Evolutionary conservation across 495 filamentous ascomycete genomes (phyloP).

Genomic region (Entonaema liquescens): DNA sequence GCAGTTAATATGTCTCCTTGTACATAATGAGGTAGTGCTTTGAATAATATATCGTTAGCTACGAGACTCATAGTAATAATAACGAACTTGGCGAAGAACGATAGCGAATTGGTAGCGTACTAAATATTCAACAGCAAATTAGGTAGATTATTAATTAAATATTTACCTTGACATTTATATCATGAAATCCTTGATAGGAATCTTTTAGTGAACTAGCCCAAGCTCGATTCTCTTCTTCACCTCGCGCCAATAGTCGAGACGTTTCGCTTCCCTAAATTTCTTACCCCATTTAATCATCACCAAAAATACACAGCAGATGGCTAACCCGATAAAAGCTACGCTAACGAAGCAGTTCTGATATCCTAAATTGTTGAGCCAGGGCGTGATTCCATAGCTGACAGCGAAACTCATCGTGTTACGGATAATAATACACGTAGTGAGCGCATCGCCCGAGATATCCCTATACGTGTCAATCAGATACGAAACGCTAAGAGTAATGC

Average conservation of each 20-base stretch:
- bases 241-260: conserved; percentile 53
- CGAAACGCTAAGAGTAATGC: conserved; percentile 66
- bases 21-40: neutral
- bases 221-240: conserved; percentile 52
- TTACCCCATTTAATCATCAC: conserved; percentile 66
- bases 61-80: neutral
- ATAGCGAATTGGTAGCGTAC: neutral
- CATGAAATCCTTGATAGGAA: neutral
- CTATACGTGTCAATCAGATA: conserved; percentile 72
- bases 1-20: neutral
- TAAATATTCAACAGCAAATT: neutral
- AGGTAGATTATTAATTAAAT: neutral
- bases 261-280: conserved; percentile 49
- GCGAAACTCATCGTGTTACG: conserved; percentile 70
- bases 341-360: conserved; percentile 71
- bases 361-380: conserved; percentile 68
- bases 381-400: conserved; percentile 63
- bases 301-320: conserved; percentile 61
- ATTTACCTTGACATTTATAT: neutral
- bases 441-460: conserved; percentile 68
- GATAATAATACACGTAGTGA: conserved; percentile 70
- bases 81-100: neutral
- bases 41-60: neutral
- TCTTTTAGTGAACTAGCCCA: conserved; percentile 49
- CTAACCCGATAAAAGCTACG: conserved; percentile 67